These are phyloP conservation scores for Trichosporon sp. DNA, from an alignment of 1,284 basidiomycete species.

Conservation along the genomic window DNA sequence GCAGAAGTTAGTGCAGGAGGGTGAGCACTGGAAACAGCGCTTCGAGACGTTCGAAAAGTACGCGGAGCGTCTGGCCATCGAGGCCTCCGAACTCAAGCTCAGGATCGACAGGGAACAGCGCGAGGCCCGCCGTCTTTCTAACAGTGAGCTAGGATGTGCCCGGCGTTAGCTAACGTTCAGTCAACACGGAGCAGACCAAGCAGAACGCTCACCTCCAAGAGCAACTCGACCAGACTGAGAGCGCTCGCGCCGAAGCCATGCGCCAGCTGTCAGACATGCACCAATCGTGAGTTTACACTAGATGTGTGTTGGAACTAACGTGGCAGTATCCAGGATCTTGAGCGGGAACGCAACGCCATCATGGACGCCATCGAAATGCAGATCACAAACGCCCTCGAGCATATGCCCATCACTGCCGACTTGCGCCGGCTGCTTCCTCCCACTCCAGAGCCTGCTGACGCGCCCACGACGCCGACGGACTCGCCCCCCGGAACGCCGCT, in stretches of 20 bases:
- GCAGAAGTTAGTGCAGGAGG: constrained; percentile 51
- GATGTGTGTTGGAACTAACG: not conserved
- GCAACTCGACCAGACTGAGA: constrained; percentile 42
- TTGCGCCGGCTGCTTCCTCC: not conserved
- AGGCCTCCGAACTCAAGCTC: constrained; percentile 49
- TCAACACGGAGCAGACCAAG: constrained; percentile 35
- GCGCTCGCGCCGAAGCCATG: constrained; percentile 44
- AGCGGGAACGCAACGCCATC: constrained; percentile 46
- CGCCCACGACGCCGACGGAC: constrained; percentile 6
- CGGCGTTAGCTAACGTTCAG: constrained; percentile 13
- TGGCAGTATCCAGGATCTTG: constrained; percentile 44
- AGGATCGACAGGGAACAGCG: constrained; percentile 51
- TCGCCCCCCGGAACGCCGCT: constrained; percentile 4
- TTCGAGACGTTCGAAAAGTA: constrained; percentile 53
- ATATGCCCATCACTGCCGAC: constrained; percentile 14
- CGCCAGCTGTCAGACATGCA: constrained; percentile 50
- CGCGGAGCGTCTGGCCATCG: constrained; percentile 49
- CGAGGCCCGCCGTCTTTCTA: constrained; percentile 47
- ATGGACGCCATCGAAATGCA: constrained; percentile 46
- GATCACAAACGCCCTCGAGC: constrained; percentile 38
- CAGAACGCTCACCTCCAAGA: constrained; percentile 38
- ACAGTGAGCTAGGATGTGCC: constrained; percentile 19
- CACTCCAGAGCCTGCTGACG: not conserved
- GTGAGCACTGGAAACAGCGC: constrained; percentile 52
- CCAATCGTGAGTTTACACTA: constrained; percentile 31